phyloP scores from a whole-genome alignment of 2,329 filamentous ascomycete species.

The Xylaria sp. region DNA sequence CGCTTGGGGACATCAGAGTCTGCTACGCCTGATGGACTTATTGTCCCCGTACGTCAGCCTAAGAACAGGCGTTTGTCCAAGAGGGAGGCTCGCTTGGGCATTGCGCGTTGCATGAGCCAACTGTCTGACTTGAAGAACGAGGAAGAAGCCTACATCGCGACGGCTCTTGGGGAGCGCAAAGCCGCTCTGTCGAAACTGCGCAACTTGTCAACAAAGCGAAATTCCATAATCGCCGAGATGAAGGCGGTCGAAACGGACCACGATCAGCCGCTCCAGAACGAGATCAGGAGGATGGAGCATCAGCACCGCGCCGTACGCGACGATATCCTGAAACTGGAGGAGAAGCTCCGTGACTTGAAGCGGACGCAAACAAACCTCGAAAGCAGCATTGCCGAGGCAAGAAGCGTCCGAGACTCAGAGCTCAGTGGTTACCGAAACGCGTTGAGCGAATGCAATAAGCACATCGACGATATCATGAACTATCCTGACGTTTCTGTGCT shows the following conservation, averaged over 20 bases:
- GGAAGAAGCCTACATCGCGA: constrained; percentile 65
- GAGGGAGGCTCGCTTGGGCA: constrained; percentile 65
- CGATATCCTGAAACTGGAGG: constrained; percentile 70
- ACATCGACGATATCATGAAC: constrained; percentile 64
- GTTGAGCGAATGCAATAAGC: constrained; percentile 67
- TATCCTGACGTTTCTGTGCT: constrained; percentile 61
- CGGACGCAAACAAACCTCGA: constrained; percentile 63
- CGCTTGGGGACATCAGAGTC: constrained; percentile 27
- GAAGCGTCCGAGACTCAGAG: constrained; percentile 71
- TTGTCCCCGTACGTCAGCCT: constrained; percentile 67
- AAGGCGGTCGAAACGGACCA: constrained; percentile 59
- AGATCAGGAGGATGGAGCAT: constrained; percentile 63
- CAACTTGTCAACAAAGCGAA: constrained; percentile 55
- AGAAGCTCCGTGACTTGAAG: constrained; percentile 65
- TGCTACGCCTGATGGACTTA: constrained; percentile 29
- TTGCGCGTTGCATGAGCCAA: constrained; percentile 67
- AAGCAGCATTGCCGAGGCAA: constrained; percentile 64
- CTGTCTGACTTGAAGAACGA: constrained; percentile 71
- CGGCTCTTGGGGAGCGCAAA: constrained; percentile 62
- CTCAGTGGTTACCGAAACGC: constrained; percentile 73
- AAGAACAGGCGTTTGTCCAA: constrained; percentile 60
- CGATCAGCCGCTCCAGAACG: constrained; percentile 62
- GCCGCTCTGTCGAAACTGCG: constrained; percentile 63
- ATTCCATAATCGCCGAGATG: constrained; percentile 58
- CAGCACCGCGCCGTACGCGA: constrained; percentile 60